These are phyloP conservation scores for Rhododendron henanense DNA, from an alignment of 148 eudicot genomes.

Conservation along the genomic window DNA sequence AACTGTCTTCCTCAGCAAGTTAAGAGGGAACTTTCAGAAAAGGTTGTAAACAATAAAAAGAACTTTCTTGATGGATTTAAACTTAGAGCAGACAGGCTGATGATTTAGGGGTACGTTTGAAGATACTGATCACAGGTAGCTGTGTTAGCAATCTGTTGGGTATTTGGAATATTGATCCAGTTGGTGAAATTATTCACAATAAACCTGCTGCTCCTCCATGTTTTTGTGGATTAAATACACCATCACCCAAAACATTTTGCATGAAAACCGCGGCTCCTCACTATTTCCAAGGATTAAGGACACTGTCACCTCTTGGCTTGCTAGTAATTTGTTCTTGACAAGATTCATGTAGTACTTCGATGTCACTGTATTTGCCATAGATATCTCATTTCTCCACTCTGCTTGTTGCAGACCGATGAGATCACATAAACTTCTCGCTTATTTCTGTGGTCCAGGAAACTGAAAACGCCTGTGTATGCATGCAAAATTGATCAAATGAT, in stretches of 20 bases:
- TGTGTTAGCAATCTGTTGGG: conserved; percentile 5
- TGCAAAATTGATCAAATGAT: neutral
- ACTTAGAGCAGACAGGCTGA: neutral
- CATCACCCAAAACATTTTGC: neutral
- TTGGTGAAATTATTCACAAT: neutral
- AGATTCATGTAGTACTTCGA: neutral
- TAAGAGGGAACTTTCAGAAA: neutral
- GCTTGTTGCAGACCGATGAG: neutral
- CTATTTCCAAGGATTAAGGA: neutral
- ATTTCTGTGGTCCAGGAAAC: neutral
- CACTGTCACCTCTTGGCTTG: neutral
- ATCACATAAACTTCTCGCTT: neutral
- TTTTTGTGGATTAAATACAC: neutral
- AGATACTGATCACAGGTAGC: neutral
- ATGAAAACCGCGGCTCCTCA: neutral
- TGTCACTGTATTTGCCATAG: neutral
- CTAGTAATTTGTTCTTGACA: neutral
- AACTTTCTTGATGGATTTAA: neutral
- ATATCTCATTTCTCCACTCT: neutral
- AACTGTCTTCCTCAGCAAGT: neutral
- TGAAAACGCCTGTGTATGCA: neutral
- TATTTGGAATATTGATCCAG: neutral
- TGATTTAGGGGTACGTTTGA: neutral
- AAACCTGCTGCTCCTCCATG: neutral
- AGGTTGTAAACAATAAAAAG: neutral